Base-by-base conservation (phyloP, 306 rosid species). In the Myrica gale region DNA sequence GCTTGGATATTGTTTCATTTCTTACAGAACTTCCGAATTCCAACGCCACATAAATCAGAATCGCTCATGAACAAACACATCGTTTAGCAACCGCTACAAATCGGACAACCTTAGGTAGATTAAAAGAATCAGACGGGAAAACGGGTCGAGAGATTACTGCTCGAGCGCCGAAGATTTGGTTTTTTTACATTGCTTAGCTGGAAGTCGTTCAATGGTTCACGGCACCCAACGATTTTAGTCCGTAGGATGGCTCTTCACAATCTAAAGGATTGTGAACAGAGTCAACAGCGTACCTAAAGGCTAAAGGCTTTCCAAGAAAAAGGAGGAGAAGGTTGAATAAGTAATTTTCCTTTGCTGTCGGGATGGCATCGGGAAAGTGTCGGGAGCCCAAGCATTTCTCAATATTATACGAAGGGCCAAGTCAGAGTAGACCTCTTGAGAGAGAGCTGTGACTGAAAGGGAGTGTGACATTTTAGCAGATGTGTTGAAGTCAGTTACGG, bases 321-420 rank as follows among this genome's bases (percentile, higher is more conserved):
- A n/a, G n/a, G n/a, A n/a, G n/a, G n/a, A n/a, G n/a, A n/a, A n/a
- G n/a, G n/a, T n/a, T n/a, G n/a, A n/a, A n/a, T n/a, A n/a, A n/a
- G n/a, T n/a, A n/a, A n/a, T n/a, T n/a, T n/a, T n/a, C n/a, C n/a
- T n/a, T n/a, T n/a, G n/a, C n/a, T n/a, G n/a, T n/a, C n/a, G n/a
- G n/a, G n/a, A n/a, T n/a, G n/a, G n/a, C n/a, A n/a, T n/a, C n/a
- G n/a, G n/a, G n/a, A n/a, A n/a, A n/a, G n/a, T n/a, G n/a, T n/a
- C n/a, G n/a, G n/a, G n/a, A n/a, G n/a, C n/a, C n/a, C n/a, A n/a
- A n/a, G n/a, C n/a, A n/a, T n/a, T n/a, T n/a, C n/a, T n/a, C n/a
- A n/a, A n/a, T n/a, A n/a, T n/a, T n/a, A n/a, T n/a, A n/a, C n/a
- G 73, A 69, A 69, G 20, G 42, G 73, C 44, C 44, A 48, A 21